phyloP scores from a whole-genome alignment of 1,284 basidiomycete genomes.

The Tremellales sp. region DNA sequence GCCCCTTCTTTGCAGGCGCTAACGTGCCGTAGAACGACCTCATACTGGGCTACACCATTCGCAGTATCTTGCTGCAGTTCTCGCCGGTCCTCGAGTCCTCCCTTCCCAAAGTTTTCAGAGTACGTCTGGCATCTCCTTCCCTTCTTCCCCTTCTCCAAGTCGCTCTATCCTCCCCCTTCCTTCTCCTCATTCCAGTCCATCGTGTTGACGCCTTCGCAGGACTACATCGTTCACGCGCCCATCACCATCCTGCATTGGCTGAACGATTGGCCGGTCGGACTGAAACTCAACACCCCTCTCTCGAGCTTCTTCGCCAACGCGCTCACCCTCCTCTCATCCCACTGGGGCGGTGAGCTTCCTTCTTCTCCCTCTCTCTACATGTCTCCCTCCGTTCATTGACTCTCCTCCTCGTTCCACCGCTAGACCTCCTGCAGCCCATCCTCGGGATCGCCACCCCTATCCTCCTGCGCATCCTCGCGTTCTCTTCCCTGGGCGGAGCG shows the following conservation, averaged over 20 bases:
- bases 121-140: conserved; percentile 45
- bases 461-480: conserved; percentile 9
- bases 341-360: conserved; percentile 66
- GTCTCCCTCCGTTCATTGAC: too few species aligned
- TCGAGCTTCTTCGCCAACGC: conserved; percentile 73
- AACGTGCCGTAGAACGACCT: conserved; percentile 60
- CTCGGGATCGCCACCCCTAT: conserved; percentile 9
- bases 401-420: background rate
- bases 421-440: conserved; percentile 15
- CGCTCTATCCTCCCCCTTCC: background rate
- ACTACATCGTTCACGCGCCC: conserved; percentile 13
- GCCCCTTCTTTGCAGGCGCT: background rate
- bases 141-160: conserved; percentile 36
- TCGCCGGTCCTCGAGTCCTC: conserved; percentile 7
- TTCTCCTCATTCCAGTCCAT: background rate
- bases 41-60: conserved; percentile 31
- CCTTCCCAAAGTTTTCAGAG: conserved; percentile 24
- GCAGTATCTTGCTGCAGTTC: conserved; percentile 13
- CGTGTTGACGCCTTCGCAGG: conserved; percentile 5
- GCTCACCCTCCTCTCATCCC: conserved; percentile 60
- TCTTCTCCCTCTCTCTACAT: too few species aligned
- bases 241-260: conserved; percentile 59
- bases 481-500: conserved; percentile 24
- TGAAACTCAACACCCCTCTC: conserved; percentile 93
- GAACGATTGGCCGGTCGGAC: conserved; percentile 89